Evolutionary conservation across 2,329 filamentous ascomycete species (phyloP), one percentile per base, ranked within the genome.

Genomic region (Hirsutella rhossiliensis): DNA sequence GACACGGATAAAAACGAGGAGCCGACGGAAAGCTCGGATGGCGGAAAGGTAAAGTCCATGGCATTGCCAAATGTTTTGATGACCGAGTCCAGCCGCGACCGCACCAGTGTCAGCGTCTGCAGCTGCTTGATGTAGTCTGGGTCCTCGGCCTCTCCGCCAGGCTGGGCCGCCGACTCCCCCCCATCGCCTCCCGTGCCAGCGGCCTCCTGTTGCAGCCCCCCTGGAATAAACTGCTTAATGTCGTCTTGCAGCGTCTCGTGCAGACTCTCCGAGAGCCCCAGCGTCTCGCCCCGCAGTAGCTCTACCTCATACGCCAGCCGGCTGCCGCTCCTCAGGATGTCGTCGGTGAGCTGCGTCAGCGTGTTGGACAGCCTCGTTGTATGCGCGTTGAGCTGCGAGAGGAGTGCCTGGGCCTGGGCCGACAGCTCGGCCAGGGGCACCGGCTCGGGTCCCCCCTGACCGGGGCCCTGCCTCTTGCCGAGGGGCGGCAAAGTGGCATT

Each of bases 291-390:
- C n/a, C 88, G 78, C 41, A 97, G 64, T 17, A 97, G 76, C 63
- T 97, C 90, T 18, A 97, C 90, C 63, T 97, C 87, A 58, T 98
- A 98, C 18, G 89, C 87, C 45, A 98, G 68, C 4, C 90, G 76
- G 50, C 86, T 87, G 23, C 89, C 87, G 56, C 87, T 89, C 45
- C 92, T 78, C 48, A 98, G 65, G 50, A 98, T 97, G 53, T 97
- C 92, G 62, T 98, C 90, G 11, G 92, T 96, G 47, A 97, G 71
- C 56, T 90, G 82, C 29, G 88, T 95, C 46, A 98, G 73, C 39
- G 81, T 85, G 43, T 75, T 80, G 13, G 88, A 87, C 8, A 96
- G 69, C 39, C 88, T 78, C 17, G 87, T 83, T 2, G 88, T 94
- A 60, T 96, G 87, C 9, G 87, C 84, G 57, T 86, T 94, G 56